Conservation (phyloP, 2,329 filamentous ascomycete species). For the Emergomyces orientalis region DNA sequence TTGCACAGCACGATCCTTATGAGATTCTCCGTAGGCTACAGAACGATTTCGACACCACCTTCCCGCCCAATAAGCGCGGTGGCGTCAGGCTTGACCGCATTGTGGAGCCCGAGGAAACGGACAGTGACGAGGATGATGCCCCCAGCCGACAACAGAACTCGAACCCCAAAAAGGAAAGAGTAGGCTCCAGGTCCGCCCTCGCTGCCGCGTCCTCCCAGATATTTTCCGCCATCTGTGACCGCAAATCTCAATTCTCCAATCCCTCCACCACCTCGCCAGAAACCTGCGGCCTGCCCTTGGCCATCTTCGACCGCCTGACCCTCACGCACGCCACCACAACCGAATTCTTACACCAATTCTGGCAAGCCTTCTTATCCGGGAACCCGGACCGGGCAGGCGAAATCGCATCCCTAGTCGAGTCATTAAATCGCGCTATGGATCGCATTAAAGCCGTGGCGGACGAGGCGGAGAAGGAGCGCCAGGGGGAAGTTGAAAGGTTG, state of each 20-base stretch:
- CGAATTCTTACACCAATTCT: conserved; percentile 97
- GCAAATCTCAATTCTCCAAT: conserved; percentile 40
- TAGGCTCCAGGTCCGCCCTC: conserved; percentile 62
- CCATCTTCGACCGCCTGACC: conserved; percentile 52
- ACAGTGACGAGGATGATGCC: conserved; percentile 53
- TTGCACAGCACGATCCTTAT: conserved; percentile 59
- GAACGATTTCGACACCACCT: conserved; percentile 45
- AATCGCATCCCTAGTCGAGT: conserved; percentile 71
- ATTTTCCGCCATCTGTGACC: conserved; percentile 48
- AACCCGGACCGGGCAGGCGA: conserved; percentile 72
- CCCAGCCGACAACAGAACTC: conserved; percentile 49
- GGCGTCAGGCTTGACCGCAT: conserved; percentile 59
- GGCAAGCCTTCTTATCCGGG: conserved; percentile 82
- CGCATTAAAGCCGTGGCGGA: conserved; percentile 72
- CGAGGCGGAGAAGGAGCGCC: conserved; percentile 66
- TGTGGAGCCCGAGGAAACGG: conserved; percentile 45
- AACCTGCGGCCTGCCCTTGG: conserved; percentile 40
- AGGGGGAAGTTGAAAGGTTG: conserved; percentile 54
- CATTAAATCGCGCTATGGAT: conserved; percentile 63
- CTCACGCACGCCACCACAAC: conserved; percentile 85
- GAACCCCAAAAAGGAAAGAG: conserved; percentile 38
- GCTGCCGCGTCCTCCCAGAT: conserved; percentile 48
- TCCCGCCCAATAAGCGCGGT: conserved; percentile 50
- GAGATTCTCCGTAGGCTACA: conserved; percentile 59
- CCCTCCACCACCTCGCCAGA: conserved; percentile 28